Evolutionary conservation across 306 rosid species (phyloP), one percentile per base, ranked within the genome.

Genomic region (Sicyos edulis): DNA sequence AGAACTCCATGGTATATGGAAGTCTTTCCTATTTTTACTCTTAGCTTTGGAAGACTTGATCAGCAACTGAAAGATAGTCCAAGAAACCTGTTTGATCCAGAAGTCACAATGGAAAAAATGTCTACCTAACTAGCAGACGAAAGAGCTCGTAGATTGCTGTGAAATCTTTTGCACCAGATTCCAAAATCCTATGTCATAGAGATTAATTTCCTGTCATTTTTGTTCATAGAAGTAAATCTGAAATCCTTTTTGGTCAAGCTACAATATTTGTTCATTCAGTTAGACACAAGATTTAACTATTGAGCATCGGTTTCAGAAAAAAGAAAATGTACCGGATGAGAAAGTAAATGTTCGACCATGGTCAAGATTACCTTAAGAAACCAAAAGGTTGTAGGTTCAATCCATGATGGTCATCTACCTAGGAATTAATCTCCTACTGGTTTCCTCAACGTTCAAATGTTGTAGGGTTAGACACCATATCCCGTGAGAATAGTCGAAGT

Each of bases 51-150:
- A 32, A 32, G 37, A 32, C 37, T 32, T 32, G 37, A 32, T 32
- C 37, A 32, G 37, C 37, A 42, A 64, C 72, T 66, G 55, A 45
- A 67, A 67, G 55, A 24, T 13, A 26, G 29, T 54, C 11, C 15
- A 4, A 54, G 42, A 59, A 26, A 59, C 65, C 44, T 59, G 50
- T 8, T 62, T 62, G 69, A 62, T 62, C 69, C 15, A 59, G 10
- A 62, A 62, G 4, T 62, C 24, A 24, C 34, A 29, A 45, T 22
- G 29, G 24, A 37, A 64, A 64, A 19, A 42, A 11, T 44, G 71
- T 20, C 6, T 19, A 42, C 5, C 2, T 29, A 32, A 61, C 44
- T 8, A 34, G 15, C 0, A 0, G 20, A 60, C 5, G 10, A 60
- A 60, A 29, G 6, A 10, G 51, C 26, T 1, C 51, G 6, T 11